Conservation (phyloP, 345 rosid genomes). For the Punica granatum region DNA sequence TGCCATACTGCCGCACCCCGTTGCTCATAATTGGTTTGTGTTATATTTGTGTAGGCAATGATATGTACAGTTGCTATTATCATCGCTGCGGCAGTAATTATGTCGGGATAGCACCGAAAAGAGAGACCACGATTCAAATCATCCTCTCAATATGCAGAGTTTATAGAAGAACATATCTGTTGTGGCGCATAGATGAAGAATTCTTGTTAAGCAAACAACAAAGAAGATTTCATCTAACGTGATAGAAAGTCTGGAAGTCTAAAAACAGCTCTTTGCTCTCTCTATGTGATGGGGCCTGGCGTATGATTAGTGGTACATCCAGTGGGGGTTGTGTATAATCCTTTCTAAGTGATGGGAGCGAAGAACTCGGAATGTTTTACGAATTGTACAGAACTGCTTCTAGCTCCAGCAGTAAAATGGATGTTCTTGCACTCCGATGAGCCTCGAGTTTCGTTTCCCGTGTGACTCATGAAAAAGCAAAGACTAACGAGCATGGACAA, state of each 20-base stretch:
- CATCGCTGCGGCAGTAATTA: slow-evolving; percentile 34
- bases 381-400: neutral
- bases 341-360: neutral
- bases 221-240: neutral
- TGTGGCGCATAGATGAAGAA: neutral
- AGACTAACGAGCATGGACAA: too few relatives aligned
- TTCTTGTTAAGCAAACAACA: neutral
- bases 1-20: neutral
- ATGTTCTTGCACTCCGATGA: neutral
- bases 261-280: neutral
- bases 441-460: too few relatives aligned
- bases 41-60: slow-evolving; percentile 56
- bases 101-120: slow-evolving; percentile 22
- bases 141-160: neutral
- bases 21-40: neutral
- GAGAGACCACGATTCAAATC: neutral
- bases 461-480: neutral
- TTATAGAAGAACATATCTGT: neutral
- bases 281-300: neutral
- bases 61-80: slow-evolving; percentile 49
- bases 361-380: neutral
- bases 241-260: neutral
- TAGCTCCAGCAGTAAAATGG: neutral
- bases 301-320: neutral
- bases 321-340: neutral